Evolutionary conservation across 164 flowering plant species (phyloP).

Genomic region (Tinospora cordifolia): DNA sequence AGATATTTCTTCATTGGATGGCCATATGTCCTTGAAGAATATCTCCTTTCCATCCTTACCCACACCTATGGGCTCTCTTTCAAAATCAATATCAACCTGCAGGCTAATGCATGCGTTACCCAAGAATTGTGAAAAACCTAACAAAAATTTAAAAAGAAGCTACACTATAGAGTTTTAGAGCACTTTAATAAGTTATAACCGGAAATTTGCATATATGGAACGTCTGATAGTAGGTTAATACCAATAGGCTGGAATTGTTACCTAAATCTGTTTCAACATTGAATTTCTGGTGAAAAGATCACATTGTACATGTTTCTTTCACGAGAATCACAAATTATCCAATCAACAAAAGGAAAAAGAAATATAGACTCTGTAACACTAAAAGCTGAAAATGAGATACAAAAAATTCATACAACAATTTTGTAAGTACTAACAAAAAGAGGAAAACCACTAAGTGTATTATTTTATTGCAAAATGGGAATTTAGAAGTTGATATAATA

Average conservation of each 20-base stretch:
- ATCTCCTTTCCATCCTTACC: constrained; percentile 76
- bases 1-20: constrained; percentile 76
- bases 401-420: not conserved
- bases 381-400: not conserved
- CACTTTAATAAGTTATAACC: no score
- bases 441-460: not conserved
- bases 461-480: no score
- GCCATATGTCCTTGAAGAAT: constrained; percentile 89
- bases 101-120: constrained; percentile 1
- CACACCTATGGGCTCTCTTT: constrained; percentile 78
- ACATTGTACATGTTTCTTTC: not conserved
- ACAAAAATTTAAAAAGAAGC: not conserved
- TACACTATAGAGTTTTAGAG: not conserved
- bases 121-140: not conserved
- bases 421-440: not conserved
- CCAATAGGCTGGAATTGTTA: not conserved
- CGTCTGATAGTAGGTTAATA: not conserved
- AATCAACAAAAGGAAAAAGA: not conserved
- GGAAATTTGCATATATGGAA: not conserved
- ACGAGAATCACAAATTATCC: not conserved
- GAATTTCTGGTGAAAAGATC: not conserved
- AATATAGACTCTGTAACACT: no score
- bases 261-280: not conserved
- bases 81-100: constrained; percentile 90
- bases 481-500: no score